Conservation (phyloP, 1,139 yeast species). For the Saccharomyces hybrid region DNA sequence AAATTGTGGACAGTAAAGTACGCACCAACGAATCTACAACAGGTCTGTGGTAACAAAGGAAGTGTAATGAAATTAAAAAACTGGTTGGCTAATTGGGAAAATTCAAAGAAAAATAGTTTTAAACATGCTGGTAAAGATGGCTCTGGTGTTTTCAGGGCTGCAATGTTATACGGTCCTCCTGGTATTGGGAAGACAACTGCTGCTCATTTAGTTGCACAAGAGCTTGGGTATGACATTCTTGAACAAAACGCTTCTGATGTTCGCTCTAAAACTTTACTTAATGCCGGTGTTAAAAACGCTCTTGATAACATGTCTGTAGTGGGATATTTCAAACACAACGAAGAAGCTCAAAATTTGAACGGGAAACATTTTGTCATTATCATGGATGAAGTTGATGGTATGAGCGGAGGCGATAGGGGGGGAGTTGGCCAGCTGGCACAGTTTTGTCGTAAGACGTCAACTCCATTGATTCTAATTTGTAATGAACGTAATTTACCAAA, state of each 20-base stretch:
- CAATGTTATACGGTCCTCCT: conserved; percentile 78
- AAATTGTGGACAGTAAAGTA: conserved; percentile 88
- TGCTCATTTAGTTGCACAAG: conserved; percentile 64
- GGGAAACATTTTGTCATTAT: conserved; percentile 65
- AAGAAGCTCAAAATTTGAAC: conserved; percentile 25
- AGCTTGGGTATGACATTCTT: conserved; percentile 61
- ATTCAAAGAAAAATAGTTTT: conserved; percentile 48
- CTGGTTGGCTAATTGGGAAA: conserved; percentile 81
- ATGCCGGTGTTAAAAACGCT: conserved; percentile 60
- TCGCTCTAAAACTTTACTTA: conserved; percentile 70
- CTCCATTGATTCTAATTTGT: conserved; percentile 89
- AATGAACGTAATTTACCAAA: conserved; percentile 89
- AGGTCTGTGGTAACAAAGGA: conserved; percentile 87
- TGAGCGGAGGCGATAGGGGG: conserved; percentile 98
- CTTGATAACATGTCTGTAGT: conserved; percentile 76
- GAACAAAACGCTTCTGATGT: conserved; percentile 87
- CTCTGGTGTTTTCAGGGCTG: conserved; percentile 65
- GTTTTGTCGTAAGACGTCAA: conserved; percentile 74
- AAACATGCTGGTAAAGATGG: conserved; percentile 53
- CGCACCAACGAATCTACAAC: conserved; percentile 70
- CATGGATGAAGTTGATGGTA: conserved; percentile 99
- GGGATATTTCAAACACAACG: conserved; percentile 55
- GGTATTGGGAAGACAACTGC: conserved; percentile 81
- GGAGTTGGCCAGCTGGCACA: conserved; percentile 95
- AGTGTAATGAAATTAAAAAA: conserved; percentile 54